Percentiles rank a stretch among this genome's conserved stretches.
Evolutionary conservation across 768 basidiomycete species (phyloP).

Genomic region (Leucogyrophana mollusca): DNA sequence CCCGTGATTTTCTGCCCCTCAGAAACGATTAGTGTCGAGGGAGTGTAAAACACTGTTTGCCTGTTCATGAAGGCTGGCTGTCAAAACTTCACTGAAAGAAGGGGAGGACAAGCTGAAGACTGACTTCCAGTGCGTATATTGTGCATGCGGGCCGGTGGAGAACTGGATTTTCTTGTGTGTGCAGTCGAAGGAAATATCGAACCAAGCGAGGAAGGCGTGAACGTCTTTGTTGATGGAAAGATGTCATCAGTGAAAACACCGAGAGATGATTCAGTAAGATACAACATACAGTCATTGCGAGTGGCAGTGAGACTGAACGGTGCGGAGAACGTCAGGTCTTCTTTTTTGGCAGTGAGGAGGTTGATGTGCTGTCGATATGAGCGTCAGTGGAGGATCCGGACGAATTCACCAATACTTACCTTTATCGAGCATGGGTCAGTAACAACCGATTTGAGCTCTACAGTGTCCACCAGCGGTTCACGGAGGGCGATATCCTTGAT

Average conservation of each 20-base stretch:
- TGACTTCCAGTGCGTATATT: constrained; percentile 96
- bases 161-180: constrained; percentile 96
- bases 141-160: constrained; percentile 96
- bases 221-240: constrained; percentile 79
- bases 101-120: constrained; percentile 28
- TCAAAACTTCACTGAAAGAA: background rate
- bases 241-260: constrained; percentile 5
- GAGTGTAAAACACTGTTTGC: constrained; percentile 98
- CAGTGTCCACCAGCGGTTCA: constrained; percentile 98
- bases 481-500: constrained; percentile 98
- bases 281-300: constrained; percentile 75
- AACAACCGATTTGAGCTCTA: constrained; percentile 93
- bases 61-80: constrained; percentile 32
- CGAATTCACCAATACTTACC: constrained; percentile 38
- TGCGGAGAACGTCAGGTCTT: constrained; percentile 85
- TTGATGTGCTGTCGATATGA: constrained; percentile 69
- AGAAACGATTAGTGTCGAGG: constrained; percentile 65
- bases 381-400: background rate
- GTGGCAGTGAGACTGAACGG: constrained; percentile 81
- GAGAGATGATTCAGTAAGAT: background rate
- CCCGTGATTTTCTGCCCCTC: constrained; percentile 77
- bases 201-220: constrained; percentile 99
- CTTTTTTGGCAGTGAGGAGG: constrained; percentile 88
- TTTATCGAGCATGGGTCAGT: constrained; percentile 91
- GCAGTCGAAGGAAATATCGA: constrained; percentile 93